Base-by-base conservation (phyloP, 805 yeast genomes). In the Novakomyces olei region DNA sequence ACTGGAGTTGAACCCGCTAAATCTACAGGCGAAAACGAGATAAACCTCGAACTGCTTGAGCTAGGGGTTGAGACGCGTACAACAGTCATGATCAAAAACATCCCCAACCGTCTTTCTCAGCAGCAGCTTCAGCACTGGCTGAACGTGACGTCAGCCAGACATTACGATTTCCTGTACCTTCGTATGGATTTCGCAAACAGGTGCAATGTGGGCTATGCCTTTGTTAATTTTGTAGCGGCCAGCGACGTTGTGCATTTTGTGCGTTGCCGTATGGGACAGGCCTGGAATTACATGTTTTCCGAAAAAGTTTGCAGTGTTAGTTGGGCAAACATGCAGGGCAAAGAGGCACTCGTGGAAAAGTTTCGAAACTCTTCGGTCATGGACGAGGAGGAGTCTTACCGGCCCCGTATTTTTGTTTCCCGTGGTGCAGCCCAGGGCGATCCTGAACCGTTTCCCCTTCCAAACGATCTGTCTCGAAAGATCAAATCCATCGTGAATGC, bases 161-260 rank as follows among this genome's bases (percentile, higher is more conserved):
- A 49, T 6, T 56, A 53, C 36, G 55, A 55, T 26, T 56, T 56
- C 41, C 37, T 38, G 27, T 38, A 38, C 20, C 34, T 38, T 47
- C 53, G 71, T 34, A 61, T 66, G 39, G 71, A 65, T 43, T 66
- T 63, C 43, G 54, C 50, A 34, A 65, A 60, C 41, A 56, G 54
- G 35, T 63, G 69, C 53, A 65, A 66, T 37, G 69, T 64, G 19
- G 71, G 71, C 4, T 65, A 65, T 46, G 71, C 69, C 4, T 65
- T 65, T 42, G 56, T 65, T 22, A 60, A 66, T 5, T 65, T 65
- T 40, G 57, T 51, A 15, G 44, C 51, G 19, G 62, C 69, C 5
- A 46, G 48, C 32, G 53, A 57, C 28, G 61, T 65, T 19, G 53
- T 61, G 25, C 48, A 52, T 6, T 62, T 65, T 41, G 65, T 65